phyloP scores from a whole-genome alignment of 495 filamentous ascomycete species.

The Eremomyces bilateralis region DNA sequence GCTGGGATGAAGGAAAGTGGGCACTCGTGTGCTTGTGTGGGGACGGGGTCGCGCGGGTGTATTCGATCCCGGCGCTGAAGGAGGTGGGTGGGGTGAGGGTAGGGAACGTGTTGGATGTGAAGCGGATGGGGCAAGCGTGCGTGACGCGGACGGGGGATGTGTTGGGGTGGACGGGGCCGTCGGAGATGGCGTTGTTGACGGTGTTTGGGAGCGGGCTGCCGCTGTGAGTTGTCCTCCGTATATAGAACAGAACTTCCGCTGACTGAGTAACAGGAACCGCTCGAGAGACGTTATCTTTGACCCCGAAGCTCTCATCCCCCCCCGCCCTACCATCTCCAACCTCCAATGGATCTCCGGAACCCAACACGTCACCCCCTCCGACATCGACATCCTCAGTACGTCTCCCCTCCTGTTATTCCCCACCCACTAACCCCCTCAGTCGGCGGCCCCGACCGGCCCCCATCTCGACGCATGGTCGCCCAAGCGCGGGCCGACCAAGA shows the following conservation, averaged over 20 bases:
- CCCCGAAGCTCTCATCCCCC: slow-evolving; percentile 42
- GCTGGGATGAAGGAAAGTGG: slow-evolving; percentile 42
- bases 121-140: slow-evolving; percentile 39
- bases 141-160: slow-evolving; percentile 61
- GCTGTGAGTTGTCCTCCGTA: slow-evolving; percentile 20
- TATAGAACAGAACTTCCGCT: slow-evolving; percentile 17
- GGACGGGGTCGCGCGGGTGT: slow-evolving; percentile 55
- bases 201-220: slow-evolving; percentile 53
- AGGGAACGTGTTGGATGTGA: slow-evolving; percentile 43
- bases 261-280: slow-evolving; percentile 18
- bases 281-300: slow-evolving; percentile 61
- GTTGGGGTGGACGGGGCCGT: slow-evolving; percentile 74
- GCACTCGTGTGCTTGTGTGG: slow-evolving; percentile 68
- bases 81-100: slow-evolving; percentile 53
- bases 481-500: slow-evolving; percentile 37
- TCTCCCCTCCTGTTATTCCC: slow-evolving; percentile 1
- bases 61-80: slow-evolving; percentile 65
- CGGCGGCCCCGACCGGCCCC: slow-evolving; percentile 68
- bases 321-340: slow-evolving; percentile 86
- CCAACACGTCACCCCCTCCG: slow-evolving; percentile 70
- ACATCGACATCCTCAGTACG: slow-evolving; percentile 64
- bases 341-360: slow-evolving; percentile 93
- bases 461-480: slow-evolving; percentile 54
- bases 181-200: slow-evolving; percentile 57
- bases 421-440: slow-evolving; percentile 22